Evolutionary conservation across 139 green algal species (phyloP), one percentile per base, ranked within the genome.

Genomic region (Micromonas commoda): DNA sequence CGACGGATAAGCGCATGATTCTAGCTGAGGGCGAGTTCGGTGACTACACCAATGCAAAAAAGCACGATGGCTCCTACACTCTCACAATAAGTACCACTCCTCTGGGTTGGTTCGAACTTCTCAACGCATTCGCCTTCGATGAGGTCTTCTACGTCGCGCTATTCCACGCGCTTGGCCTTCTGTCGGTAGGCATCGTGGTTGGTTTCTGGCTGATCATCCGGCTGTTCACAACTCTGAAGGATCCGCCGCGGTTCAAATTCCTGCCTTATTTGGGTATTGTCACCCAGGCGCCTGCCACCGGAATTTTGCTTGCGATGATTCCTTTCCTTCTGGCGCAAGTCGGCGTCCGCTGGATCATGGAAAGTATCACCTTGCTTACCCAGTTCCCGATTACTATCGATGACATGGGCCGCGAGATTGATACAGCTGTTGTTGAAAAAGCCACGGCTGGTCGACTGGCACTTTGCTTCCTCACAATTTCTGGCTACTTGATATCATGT

Each of bases 31-130:
- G 37, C 28, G 54, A 45, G 20, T 45, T 69, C 28, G 54, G n/a
- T 23, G 73, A 79, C 21, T 79, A 72, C 35, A 33, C 61, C 28
- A 79, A 33, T 34, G 73, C 60, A 16, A 79, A 79, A 26, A 79
- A 61, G 29, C 73, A 79, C 31, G 73, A 79, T n/a, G 73, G 73
- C 4, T 29, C 31, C 4, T 77, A 77, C 71, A 68, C 24, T 2
- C 73, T 79, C 57, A 72, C 28, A 37, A 68, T 79, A 6, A 72
- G 2, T 2, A 32, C 23, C 3, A 19, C 32, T 2, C 28, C 73
- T 28, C 28, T 79, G 29, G 35, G 32, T n/a, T 79, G 60, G 53
- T 79, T 79, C 57, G 63, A 79, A 38, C 61, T 79, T 5, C 26
- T 79, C 13, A 79, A 79, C 57, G 31, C 5, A 24, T 79, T 79